phyloP scores from a whole-genome alignment of 495 filamentous ascomycete genomes.

The Penicillium tannophilum region DNA sequence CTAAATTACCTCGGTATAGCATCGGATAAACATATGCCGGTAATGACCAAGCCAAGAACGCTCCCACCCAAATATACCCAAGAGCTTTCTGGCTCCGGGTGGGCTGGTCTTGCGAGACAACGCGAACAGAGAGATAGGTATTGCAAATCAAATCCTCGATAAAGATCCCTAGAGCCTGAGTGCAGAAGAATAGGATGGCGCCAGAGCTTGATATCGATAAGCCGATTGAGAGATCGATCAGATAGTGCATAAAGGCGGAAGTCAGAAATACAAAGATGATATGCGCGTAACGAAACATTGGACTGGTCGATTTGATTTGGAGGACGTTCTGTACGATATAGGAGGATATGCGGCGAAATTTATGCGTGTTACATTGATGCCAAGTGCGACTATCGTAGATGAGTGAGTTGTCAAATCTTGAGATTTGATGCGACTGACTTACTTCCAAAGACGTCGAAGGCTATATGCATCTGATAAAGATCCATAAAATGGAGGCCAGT shows the following conservation, averaged over 20 bases:
- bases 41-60: neutral
- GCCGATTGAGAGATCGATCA: neutral
- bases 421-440: neutral
- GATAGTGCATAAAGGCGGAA: conserved; percentile 1
- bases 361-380: conserved; percentile 1
- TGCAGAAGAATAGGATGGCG: neutral
- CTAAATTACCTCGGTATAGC: neutral
- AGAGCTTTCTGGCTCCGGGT: neutral
- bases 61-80: neutral
- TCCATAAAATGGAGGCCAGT: conserved; percentile 1
- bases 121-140: neutral
- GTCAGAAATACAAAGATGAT: neutral
- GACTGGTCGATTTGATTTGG: neutral
- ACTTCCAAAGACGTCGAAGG: neutral
- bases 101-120: neutral
- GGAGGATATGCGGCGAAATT: conserved; percentile 4
- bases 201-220: neutral
- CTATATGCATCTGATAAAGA: neutral
- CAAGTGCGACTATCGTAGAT: neutral
- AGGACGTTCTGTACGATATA: neutral
- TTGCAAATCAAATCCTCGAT: neutral
- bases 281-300: neutral
- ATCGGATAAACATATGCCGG: conserved; percentile 1
- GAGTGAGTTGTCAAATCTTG: neutral
- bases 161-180: neutral